A percentile compares a stretch with the other conserved stretches of the same genome.
These are phyloP conservation scores for Pestalotiopsis sp. DNA, from an alignment of 2,329 filamentous ascomycete genomes.

Conservation along the genomic window DNA sequence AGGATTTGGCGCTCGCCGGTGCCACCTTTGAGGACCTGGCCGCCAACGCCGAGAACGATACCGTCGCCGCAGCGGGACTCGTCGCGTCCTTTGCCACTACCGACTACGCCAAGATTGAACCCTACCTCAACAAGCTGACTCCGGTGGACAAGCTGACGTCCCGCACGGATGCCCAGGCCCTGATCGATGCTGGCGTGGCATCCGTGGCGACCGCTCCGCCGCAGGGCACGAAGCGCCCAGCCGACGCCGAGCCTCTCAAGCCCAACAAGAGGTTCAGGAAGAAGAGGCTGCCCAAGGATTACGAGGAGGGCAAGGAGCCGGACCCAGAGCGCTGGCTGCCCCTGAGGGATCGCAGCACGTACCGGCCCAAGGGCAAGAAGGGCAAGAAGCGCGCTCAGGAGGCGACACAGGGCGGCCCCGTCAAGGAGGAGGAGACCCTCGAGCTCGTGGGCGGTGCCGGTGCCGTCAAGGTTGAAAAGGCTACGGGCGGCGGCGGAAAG, in stretches of 20 bases:
- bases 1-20: slow-evolving; percentile 70
- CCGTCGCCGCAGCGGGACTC: slow-evolving; percentile 75
- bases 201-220: slow-evolving; percentile 40
- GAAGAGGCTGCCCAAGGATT: slow-evolving; percentile 64
- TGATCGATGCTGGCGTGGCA: slow-evolving; percentile 68
- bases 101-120: slow-evolving; percentile 55
- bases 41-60: slow-evolving; percentile 64
- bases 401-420: slow-evolving; percentile 81
- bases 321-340: slow-evolving; percentile 95
- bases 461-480: slow-evolving; percentile 64
- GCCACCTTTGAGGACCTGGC: slow-evolving; percentile 78
- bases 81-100: slow-evolving; percentile 75
- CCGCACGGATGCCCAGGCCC: slow-evolving; percentile 58
- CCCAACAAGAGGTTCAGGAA: slow-evolving; percentile 55
- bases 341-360: slow-evolving; percentile 82
- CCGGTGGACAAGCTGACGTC: slow-evolving; percentile 61
- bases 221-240: slow-evolving; percentile 48
- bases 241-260: slow-evolving; percentile 39
- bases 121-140: slow-evolving; percentile 58
- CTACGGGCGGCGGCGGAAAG: slow-evolving; percentile 36
- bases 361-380: slow-evolving; percentile 89
- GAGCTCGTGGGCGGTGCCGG: slow-evolving; percentile 64
- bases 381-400: slow-evolving; percentile 80
- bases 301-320: slow-evolving; percentile 73
- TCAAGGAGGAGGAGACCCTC: slow-evolving; percentile 70